Base-by-base conservation (phyloP, 2,329 filamentous ascomycete species). In the Plectosphaerella sp. region DNA sequence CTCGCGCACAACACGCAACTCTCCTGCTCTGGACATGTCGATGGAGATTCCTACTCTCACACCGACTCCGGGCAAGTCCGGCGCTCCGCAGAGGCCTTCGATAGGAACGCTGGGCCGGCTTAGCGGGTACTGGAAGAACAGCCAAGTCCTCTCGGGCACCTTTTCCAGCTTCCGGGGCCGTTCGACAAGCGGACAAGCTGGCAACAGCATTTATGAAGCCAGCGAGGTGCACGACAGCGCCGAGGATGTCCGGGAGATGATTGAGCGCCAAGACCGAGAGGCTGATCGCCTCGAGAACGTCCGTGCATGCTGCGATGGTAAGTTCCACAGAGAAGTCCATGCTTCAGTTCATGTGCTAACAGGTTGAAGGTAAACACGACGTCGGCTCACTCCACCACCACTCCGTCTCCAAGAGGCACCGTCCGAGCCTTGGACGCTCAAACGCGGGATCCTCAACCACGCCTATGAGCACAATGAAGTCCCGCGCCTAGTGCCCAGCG, bases 241-340 rank as follows among this genome's bases (percentile, higher is more conserved):
- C 3, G 91, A 96, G 68, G 91, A 97, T 64, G 68, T 96, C 52
- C 79, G 90, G 52, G 80, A 86, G 57, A 84, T 92, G 57, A 89
- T 93, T 61, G 89, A 93, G 70, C 78, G 82, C 57, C 86, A 91
- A 64, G 87, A 93, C 62, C 77, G 84, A 50, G 88, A 92, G 59
- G 77, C 86, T 24, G 89, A 92, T 64, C 80, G 86, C 56, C 78
- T 97, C 62, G 93, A 97, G 77, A 97, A 99, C 68, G 94, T 99
- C 58, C 81, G 94, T 65, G 92, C 93, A 54, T 99, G 94, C 74
- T 99, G 94, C 71, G 94, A 97, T 80, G 94, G 92, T 93, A 79
- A 82, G 87, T 45, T 20, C 28, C 39, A 37, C n/a, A 33, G 18
- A 15, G 37, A 24, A 24, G 14, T 22, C 9, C n/a, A 22, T 22